These are phyloP conservation scores for Penicillium sp. DNA, from an alignment of 2,329 filamentous ascomycete genomes.

Conservation along the genomic window DNA sequence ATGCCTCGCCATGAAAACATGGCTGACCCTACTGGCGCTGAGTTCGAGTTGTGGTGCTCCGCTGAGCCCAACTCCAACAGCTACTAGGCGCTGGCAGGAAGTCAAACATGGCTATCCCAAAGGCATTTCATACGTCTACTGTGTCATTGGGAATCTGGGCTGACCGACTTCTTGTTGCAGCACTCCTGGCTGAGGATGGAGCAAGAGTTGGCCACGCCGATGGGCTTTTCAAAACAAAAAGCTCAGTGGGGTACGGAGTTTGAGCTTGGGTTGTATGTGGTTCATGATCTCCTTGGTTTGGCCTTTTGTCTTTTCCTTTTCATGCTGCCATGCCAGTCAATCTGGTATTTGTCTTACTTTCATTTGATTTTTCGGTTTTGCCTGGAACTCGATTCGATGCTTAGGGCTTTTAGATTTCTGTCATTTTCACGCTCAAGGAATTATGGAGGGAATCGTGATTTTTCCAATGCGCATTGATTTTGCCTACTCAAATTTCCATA, in stretches of 20 bases:
- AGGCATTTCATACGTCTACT: not conserved
- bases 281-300: not conserved
- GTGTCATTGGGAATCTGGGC: not conserved
- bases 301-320: not conserved
- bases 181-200: not conserved
- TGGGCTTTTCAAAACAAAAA: conserved; percentile 8
- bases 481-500: not conserved
- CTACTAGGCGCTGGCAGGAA: conserved; percentile 1
- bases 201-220: conserved; percentile 6
- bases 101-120: not conserved
- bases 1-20: conserved; percentile 2
- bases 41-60: conserved; percentile 10
- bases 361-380: not conserved
- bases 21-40: not conserved
- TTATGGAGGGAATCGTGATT: conserved; percentile 5
- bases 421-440: conserved; percentile 1
- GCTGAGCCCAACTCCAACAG: not conserved
- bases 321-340: not conserved
- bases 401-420: conserved; percentile 11
- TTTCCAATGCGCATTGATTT: conserved; percentile 2
- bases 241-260: conserved; percentile 2
- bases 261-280: not conserved
- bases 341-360: not conserved
- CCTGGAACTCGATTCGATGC: not conserved
- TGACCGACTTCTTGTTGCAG: not conserved